Evolutionary conservation across 192 early-diverging fungal genomes (phyloP), one percentile per base, ranked within the genome.

Genomic region (Gamsiella multidivaricata): DNA sequence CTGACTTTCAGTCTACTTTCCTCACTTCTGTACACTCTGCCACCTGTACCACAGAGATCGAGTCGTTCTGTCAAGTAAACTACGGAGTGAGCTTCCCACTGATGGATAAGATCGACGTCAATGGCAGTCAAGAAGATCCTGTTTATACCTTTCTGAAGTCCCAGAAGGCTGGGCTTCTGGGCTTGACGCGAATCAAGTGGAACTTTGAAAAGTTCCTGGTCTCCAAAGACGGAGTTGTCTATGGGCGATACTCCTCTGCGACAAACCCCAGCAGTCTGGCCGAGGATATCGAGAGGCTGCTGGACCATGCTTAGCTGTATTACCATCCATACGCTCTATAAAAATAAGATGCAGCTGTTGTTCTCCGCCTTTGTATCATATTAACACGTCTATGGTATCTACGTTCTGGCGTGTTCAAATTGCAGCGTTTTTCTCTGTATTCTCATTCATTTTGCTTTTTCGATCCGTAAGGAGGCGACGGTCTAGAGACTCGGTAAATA

Each of bases 31-130:
- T n/a, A n/a, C n/a, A n/a, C n/a, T n/a, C n/a, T n/a, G n/a, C n/a
- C n/a, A n/a, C n/a, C n/a, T n/a, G n/a, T n/a, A n/a, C n/a, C n/a
- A 25, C 46, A 80, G 82, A 87, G 61, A 89, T 91, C 36, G 65
- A 80, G 15, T 56, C 64, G n/a, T 83, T 82, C 31, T 95, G 95
- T 79, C 70, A 85, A 61, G 51, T 79, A 22, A 96, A 87, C 79
- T 95, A 90, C 57, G 91, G 89, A 41, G 94, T 97, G n/a, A 81
- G 84, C 2, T 98, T 97, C 85, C 92, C 94, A 15, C 83, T 97
- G 50, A 88, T 93, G 78, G 89, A 90, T 53, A 96, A 96, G 79
- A 83, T 94, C 37, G 91, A 96, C 52, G 95, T 95, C 23, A 94
- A 93, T 52, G 93, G 92, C 14, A 70, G 84, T 2, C 67, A 91